A percentile compares a stretch with the other conserved stretches of the same genome.
phyloP scores from a whole-genome alignment of 345 rosid genomes.

The Euphorbia peplus region DNA sequence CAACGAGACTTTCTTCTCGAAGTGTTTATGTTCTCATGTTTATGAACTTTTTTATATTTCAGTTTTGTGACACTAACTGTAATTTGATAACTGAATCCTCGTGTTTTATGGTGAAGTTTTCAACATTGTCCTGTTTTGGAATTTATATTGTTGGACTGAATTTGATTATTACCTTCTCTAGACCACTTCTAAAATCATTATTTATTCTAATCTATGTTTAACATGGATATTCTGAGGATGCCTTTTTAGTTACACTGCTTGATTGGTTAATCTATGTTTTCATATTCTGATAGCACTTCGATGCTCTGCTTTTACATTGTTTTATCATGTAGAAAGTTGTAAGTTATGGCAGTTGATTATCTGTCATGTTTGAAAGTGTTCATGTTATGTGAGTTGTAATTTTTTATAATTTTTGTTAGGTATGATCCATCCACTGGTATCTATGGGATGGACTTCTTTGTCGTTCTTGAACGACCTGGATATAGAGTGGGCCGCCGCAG shows the following conservation, averaged over 20 bases:
- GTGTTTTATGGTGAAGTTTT: background rate
- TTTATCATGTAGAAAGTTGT: no score
- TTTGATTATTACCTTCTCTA: background rate
- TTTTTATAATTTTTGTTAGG: slow-evolving; percentile 12
- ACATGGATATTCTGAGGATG: background rate
- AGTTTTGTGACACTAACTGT: background rate
- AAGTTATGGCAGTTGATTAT: no score
- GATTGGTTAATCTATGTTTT: background rate
- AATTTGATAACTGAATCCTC: background rate
- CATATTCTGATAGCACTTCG: background rate
- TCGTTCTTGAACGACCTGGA: slow-evolving; percentile 68
- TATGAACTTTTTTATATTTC: background rate
- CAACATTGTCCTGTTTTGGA: no score
- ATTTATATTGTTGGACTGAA: background rate
- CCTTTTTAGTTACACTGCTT: background rate
- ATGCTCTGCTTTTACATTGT: background rate
- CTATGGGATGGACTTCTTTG: slow-evolving; percentile 69
- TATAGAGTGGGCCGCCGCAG: slow-evolving; percentile 84
- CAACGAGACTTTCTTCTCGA: background rate
- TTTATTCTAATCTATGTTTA: background rate
- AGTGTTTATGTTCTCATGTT: background rate
- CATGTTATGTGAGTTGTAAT: no score
- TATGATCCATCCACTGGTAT: slow-evolving; percentile 71
- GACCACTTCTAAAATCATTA: background rate
- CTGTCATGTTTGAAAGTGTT: no score